A percentile compares a stretch with the other conserved stretches of the same genome.
phyloP scores from a whole-genome alignment of 345 rosid genomes.

The Eucalyptus sideroxylon region DNA sequence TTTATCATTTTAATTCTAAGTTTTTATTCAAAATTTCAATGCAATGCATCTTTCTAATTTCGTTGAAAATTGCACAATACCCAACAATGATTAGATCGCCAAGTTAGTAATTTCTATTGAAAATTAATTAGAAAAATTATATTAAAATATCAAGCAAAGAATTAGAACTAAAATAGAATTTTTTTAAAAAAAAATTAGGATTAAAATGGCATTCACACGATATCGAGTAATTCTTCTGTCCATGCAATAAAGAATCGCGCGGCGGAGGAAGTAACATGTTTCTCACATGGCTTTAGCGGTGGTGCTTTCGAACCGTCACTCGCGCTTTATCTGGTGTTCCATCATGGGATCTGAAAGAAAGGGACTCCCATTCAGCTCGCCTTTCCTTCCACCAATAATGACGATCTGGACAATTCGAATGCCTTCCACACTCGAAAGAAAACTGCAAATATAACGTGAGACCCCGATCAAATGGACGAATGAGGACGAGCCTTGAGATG shows the following conservation, averaged over 20 bases:
- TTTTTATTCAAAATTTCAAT: not conserved
- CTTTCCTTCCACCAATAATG: not conserved
- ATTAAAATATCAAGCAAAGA: not conserved
- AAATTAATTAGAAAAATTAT: not conserved
- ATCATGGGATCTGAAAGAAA: not conserved
- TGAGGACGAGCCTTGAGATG: not conserved
- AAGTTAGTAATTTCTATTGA: rapidly evolving
- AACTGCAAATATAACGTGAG: not conserved
- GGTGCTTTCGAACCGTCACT: not conserved
- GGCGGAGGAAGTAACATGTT: not conserved
- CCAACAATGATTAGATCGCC: rapidly evolving
- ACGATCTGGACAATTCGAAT: not conserved
- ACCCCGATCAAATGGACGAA: not conserved
- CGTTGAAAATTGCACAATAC: rapidly evolving
- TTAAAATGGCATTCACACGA: not conserved
- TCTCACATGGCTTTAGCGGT: not conserved
- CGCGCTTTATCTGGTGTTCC: not conserved
- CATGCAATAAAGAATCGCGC: not conserved
- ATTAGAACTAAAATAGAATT: not conserved
- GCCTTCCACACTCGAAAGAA: not conserved
- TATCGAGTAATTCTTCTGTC: not conserved
- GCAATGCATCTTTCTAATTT: not conserved
- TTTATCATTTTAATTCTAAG: no score
- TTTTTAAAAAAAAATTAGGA: not conserved
- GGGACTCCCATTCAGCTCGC: not conserved